Evolutionary conservation across 306 rosid genomes (phyloP).

Genomic region (Pyrus bretschneideri): DNA sequence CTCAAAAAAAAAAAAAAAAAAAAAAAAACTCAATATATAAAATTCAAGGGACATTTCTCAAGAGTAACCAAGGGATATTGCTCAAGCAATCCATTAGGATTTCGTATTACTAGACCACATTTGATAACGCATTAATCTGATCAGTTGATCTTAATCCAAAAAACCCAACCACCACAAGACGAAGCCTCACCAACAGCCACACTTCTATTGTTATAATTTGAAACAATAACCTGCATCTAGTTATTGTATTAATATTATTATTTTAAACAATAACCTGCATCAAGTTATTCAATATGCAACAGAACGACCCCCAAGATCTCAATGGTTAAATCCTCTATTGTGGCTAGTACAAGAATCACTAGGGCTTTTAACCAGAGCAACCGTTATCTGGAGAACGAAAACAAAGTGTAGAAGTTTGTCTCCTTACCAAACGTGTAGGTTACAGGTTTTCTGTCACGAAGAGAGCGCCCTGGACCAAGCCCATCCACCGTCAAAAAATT

Average conservation of each 20-base stretch:
- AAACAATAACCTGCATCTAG: neutral
- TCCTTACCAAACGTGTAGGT: conserved; percentile 94
- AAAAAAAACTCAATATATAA: neutral
- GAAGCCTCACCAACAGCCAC: neutral
- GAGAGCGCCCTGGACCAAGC: conserved; percentile 92
- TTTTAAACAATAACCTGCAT: neutral
- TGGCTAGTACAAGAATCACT: neutral
- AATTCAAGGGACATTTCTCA: neutral
- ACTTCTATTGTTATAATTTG: no score
- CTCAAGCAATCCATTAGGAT: neutral
- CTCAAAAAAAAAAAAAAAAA: no score
- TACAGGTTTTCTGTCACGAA: conserved; percentile 95
- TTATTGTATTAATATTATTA: neutral
- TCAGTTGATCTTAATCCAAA: neutral
- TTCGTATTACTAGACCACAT: neutral
- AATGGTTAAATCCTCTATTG: neutral
- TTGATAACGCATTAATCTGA: neutral
- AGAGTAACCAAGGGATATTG: neutral
- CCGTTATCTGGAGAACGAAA: neutral
- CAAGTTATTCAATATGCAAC: neutral
- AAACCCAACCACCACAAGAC: neutral
- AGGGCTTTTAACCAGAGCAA: neutral
- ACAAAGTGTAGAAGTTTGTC: neutral
- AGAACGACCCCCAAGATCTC: neutral
- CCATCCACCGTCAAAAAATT: conserved; percentile 68